Evolutionary conservation across 805 yeast genomes (phyloP).

Genomic region (Cyberlindnera americana): DNA sequence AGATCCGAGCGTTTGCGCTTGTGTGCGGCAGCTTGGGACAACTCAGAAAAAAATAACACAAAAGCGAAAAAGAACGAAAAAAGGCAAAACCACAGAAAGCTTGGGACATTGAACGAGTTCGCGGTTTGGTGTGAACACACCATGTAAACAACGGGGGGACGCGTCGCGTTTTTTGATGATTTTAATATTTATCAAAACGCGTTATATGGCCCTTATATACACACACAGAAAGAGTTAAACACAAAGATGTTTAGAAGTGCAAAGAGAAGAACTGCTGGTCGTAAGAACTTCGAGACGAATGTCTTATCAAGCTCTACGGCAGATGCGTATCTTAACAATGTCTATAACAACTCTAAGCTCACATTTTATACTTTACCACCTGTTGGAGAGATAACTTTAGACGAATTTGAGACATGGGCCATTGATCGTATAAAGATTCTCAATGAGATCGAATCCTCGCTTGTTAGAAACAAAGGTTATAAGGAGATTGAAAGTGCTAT

Average conservation of each 20-base stretch:
- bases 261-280: conserved; percentile 71
- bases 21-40: conserved; percentile 7
- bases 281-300: conserved; percentile 55
- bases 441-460: conserved; percentile 76
- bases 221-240: too few relatives aligned
- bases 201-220: too few relatives aligned
- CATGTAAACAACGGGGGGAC: conserved; percentile 6
- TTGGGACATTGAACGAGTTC: conserved; percentile 6
- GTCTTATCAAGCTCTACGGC: conserved; percentile 31
- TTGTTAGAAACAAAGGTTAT: conserved; percentile 56
- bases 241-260: conserved; percentile 61
- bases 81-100: not conserved
- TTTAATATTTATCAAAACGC: too few relatives aligned
- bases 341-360: conserved; percentile 54
- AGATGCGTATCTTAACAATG: conserved; percentile 32
- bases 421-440: conserved; percentile 82
- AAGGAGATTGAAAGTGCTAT: conserved; percentile 65
- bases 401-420: conserved; percentile 94
- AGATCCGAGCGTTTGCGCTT: conserved; percentile 2
- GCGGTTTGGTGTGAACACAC: conserved; percentile 2
- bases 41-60: too few relatives aligned
- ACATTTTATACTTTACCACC: conserved; percentile 80
- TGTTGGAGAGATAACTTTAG: conserved; percentile 78
- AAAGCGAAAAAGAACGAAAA: too few relatives aligned
- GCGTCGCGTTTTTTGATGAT: too few relatives aligned